These are phyloP conservation scores for Apiospora saccharicola DNA, from an alignment of 2,329 filamentous ascomycete genomes.

Conservation along the genomic window DNA sequence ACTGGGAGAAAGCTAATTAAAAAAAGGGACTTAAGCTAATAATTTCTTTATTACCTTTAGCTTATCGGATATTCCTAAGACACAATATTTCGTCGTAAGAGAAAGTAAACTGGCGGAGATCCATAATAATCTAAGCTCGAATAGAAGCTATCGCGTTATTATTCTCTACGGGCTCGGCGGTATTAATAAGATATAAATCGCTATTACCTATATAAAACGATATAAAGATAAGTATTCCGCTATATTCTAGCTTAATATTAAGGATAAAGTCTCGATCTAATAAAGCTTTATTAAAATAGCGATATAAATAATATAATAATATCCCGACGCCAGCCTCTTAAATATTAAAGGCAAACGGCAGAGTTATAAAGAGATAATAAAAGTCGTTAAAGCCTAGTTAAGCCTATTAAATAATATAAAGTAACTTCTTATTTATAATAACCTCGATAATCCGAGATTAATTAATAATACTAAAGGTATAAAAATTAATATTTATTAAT, in stretches of 20 bases:
- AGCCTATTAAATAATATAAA: constrained; percentile 41
- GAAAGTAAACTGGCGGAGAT: constrained; percentile 42
- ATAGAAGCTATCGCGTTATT: constrained; percentile 34
- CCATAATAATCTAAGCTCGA: constrained; percentile 35
- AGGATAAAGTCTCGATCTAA: constrained; percentile 28
- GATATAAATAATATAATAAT: constrained; percentile 29
- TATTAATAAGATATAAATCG: constrained; percentile 34
- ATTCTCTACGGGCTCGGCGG: constrained; percentile 33
- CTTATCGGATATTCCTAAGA: constrained; percentile 37
- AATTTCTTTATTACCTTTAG: constrained; percentile 41
- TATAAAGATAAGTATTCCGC: constrained; percentile 29
- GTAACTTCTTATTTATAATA: constrained; percentile 52
- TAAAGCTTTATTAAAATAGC: constrained; percentile 31
- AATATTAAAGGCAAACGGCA: constrained; percentile 24
- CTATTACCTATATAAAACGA: constrained; percentile 30
- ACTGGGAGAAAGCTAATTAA: constrained; percentile 26
- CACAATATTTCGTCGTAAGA: constrained; percentile 40
- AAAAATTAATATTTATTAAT: constrained; percentile 43
- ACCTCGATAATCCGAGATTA: constrained; percentile 49
- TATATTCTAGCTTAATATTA: constrained; percentile 33
- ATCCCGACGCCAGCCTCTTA: constrained; percentile 28
- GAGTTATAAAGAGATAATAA: constrained; percentile 36
- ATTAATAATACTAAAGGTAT: not conserved
- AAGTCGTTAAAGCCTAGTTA: constrained; percentile 49
- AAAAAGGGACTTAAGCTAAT: constrained; percentile 33